These are phyloP conservation scores for Carex kokanica DNA, from an alignment of 176 grass and related monocot genomes.

Conservation along the genomic window DNA sequence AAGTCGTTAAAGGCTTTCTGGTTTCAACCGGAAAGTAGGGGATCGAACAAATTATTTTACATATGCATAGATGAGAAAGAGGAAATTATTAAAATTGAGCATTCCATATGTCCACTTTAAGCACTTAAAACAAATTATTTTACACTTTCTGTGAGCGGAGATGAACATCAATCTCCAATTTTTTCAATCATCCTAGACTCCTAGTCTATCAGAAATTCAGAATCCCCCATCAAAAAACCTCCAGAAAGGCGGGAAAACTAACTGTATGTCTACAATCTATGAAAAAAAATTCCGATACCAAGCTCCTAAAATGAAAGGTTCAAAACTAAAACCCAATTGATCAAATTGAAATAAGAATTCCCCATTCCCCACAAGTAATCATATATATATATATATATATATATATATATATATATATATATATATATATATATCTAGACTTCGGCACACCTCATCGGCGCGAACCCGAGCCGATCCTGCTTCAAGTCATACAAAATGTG, in stretches of 20 bases:
- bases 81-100: not conserved
- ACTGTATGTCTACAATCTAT: conserved; percentile 20
- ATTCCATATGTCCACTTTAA: not conserved
- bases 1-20: not conserved
- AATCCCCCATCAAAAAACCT: not conserved
- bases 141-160: not conserved
- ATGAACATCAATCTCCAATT: not conserved
- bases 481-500: conserved; percentile 75
- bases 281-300: not conserved
- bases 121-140: conserved; percentile 11
- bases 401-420: too few relatives aligned
- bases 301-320: conserved; percentile 17
- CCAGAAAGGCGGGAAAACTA: conserved; percentile 12
- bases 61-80: not conserved
- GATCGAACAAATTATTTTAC: too few relatives aligned
- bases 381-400: too few relatives aligned
- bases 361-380: not conserved
- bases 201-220: not conserved
- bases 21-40: not conserved
- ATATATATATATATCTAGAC: conserved; percentile 38
- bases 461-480: conserved; percentile 62
- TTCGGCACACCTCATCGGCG: conserved; percentile 69
- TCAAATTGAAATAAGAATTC: not conserved
- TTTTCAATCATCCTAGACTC: not conserved
- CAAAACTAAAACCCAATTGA: conserved; percentile 13